Evolutionary conservation across 139 green algal species (phyloP), one percentile per base, ranked within the genome.

Genomic region (Picochlorum sp.): DNA sequence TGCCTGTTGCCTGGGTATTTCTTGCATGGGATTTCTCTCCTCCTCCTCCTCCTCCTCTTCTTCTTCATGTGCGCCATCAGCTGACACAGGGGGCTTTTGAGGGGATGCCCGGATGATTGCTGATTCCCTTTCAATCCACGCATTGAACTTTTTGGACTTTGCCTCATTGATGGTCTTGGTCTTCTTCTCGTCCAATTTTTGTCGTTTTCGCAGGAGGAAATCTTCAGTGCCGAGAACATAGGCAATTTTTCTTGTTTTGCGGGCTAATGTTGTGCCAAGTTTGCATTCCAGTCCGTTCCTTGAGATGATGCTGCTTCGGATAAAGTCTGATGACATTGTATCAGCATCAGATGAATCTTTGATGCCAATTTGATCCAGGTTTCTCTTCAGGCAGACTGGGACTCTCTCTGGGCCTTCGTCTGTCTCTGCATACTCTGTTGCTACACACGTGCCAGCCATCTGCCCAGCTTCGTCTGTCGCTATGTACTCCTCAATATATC

Each of bases 161-260:
- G 8, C 21, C 5, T 28, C 58, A 4, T 37, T 61, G 14, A 37
- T 24, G 9, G 7, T 41, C 8, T 41, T 41, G 34, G 7, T 41
- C 34, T 14, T 49, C 2, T 15, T n/a, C 14, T 15, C 30, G 49
- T 6, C 15, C 14, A 18, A 45, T 20, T 21, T 23, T 38, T 66
- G 24, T 56, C 54, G 49, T 20, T 54, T 54, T 23, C 85, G 69
- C 34, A 70, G 71, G 65, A 96, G 85, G 4, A 90, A 70, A 68
- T 98, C 92, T 75, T 96, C 89, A 0, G 92, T 98, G 75, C 96
- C 91, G 37, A 98, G 68, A 51, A 97, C 91, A 69, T 98, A 98
- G 0, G 87, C 94, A 60, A 91, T 81, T 55, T 67, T 68, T 21
- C 63, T 76, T 8, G 64, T 38, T 24, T 62, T 67, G 21, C 56